phyloP scores from a whole-genome alignment of 257 asterid species.

The Salvia splendens region DNA sequence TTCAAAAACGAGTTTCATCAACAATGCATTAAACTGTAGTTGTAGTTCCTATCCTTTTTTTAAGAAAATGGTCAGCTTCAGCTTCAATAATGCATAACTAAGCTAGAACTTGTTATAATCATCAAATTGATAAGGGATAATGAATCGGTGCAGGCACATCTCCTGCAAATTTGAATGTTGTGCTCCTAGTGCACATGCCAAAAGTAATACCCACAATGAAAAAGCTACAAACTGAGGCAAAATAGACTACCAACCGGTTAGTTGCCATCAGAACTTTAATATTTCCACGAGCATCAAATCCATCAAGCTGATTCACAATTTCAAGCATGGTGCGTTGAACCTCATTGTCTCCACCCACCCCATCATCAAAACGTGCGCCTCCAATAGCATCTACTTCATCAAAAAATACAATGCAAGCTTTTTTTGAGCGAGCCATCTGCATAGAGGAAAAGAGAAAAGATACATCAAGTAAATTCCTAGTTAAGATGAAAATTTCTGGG shows the following conservation, averaged over 20 bases:
- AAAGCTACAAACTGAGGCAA: not conserved
- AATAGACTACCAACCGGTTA: slow-evolving; percentile 58
- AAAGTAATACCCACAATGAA: not conserved
- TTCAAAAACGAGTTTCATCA: not conserved
- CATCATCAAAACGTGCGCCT: slow-evolving; percentile 97
- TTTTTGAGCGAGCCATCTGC: slow-evolving; percentile 99
- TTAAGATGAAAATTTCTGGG: not conserved
- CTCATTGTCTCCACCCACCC: slow-evolving; percentile 97
- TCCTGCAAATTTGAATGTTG: not conserved
- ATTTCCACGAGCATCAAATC: slow-evolving; percentile 98
- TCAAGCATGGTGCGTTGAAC: slow-evolving; percentile 99
- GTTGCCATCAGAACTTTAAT: slow-evolving; percentile 99
- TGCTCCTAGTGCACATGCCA: not conserved
- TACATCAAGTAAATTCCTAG: slow-evolving; percentile 7
- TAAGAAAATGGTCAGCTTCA: not conserved
- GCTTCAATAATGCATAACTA: not conserved
- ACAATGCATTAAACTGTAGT: not conserved
- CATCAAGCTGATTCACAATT: slow-evolving; percentile 97
- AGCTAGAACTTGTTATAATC: not conserved
- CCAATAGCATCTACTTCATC: slow-evolving; percentile 99
- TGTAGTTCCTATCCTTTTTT: not conserved
- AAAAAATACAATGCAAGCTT: slow-evolving; percentile 95
- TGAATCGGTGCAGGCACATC: not conserved
- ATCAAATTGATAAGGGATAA: not conserved
- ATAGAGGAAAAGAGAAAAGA: slow-evolving; percentile 8